Conservation (phyloP, 139 green algal genomes). For the Picochlorum sp. region DNA sequence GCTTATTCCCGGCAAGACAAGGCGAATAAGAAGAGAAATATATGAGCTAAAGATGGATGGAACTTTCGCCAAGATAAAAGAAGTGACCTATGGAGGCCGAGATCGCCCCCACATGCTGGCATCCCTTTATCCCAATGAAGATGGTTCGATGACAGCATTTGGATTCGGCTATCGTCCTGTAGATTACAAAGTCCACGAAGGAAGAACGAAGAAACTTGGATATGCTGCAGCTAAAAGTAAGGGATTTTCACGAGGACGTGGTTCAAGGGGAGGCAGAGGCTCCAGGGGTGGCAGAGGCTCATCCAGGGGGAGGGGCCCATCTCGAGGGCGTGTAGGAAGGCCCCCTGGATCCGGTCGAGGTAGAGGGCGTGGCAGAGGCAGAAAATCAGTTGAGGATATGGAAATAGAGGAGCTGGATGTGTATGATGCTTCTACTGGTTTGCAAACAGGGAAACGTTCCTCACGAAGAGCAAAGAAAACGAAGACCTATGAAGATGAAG, state of each 20-base stretch:
- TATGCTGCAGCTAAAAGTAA: conserved; percentile 17
- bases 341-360: conserved; percentile 4
- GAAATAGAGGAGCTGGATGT: neutral
- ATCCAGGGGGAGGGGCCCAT: neutral
- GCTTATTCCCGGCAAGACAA: neutral
- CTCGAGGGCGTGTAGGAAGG: neutral
- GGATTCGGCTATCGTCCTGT: conserved; percentile 20
- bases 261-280: neutral
- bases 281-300: neutral
- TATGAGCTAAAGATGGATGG: neutral
- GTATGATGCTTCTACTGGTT: neutral
- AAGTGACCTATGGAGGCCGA: conserved; percentile 18
- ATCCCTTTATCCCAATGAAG: conserved; percentile 26
- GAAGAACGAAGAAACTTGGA: conserved; percentile 3
- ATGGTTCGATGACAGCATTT: neutral
- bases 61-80: conserved; percentile 10
- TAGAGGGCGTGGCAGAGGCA: conserved; percentile 3
- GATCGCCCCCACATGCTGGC: conserved; percentile 16
- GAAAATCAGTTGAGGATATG: neutral
- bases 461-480: neutral
- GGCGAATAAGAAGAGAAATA: conserved; percentile 20
- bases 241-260: conserved; percentile 1
- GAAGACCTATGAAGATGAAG: neutral
- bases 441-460: neutral
- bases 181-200: neutral